A percentile compares a stretch with the other conserved stretches of the same genome.
Evolutionary conservation across 2,329 filamentous ascomycete species (phyloP).

Genomic region (Fusarium continuum): DNA sequence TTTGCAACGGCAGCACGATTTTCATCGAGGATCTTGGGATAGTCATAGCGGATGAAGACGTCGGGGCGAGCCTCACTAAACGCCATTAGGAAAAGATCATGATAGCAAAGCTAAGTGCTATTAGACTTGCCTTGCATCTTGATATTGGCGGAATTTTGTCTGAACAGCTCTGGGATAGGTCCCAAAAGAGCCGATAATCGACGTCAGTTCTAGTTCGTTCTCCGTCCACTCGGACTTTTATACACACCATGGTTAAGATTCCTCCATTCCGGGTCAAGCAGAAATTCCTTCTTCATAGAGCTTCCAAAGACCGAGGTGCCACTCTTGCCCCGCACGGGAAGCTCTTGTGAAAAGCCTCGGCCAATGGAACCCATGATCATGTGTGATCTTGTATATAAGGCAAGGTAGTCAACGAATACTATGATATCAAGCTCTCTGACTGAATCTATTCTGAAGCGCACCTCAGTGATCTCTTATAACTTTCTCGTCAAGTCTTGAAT

Average conservation of each 20-base stretch:
- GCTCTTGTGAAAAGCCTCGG: constrained; percentile 22
- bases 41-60: constrained; percentile 76
- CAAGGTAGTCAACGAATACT: neutral
- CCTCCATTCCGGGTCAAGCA: constrained; percentile 71
- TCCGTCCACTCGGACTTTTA: neutral
- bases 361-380: constrained; percentile 37
- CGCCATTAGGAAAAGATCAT: neutral
- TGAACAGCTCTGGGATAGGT: constrained; percentile 73
- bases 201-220: neutral
- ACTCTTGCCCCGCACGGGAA: constrained; percentile 39
- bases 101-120: neutral
- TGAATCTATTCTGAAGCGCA: neutral
- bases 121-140: constrained; percentile 59
- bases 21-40: constrained; percentile 69
- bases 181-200: constrained; percentile 75
- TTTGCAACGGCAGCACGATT: constrained; percentile 74
- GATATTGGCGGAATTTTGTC: constrained; percentile 68
- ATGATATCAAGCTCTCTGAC: neutral
- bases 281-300: constrained; percentile 68
- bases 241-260: constrained; percentile 82
- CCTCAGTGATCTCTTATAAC: constrained; percentile 14
- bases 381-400: neutral
- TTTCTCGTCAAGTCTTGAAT: neutral
- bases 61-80: constrained; percentile 73
- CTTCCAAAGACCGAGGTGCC: constrained; percentile 46